These are phyloP conservation scores for Cruciata laevipes DNA, from an alignment of 257 asterid genomes.

Conservation along the genomic window DNA sequence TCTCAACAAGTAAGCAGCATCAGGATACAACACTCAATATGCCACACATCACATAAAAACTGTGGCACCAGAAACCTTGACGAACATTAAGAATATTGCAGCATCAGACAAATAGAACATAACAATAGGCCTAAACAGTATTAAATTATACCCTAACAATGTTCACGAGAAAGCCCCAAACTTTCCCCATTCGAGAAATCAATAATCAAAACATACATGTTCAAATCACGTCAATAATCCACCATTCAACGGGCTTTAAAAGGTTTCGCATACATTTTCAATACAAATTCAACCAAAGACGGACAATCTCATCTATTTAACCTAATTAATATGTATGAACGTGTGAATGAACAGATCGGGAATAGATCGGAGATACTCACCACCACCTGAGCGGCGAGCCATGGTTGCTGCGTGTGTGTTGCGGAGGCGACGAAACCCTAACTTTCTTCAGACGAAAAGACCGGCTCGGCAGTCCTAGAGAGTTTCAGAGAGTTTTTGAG, in stretches of 20 bases:
- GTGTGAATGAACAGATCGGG: background rate
- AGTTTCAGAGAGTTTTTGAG: background rate
- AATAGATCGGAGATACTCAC: slow-evolving; percentile 13
- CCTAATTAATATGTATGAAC: background rate
- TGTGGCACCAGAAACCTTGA: background rate
- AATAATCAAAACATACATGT: background rate
- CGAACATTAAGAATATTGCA: background rate
- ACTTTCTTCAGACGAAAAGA: background rate
- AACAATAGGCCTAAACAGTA: too few relatives aligned
- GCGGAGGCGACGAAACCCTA: slow-evolving; percentile 11
- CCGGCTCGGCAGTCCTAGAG: background rate
- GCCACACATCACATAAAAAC: too few relatives aligned
- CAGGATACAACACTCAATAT: background rate
- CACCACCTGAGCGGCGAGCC: slow-evolving; percentile 81
- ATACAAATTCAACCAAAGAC: background rate
- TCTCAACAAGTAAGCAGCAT: background rate
- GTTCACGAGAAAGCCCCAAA: background rate
- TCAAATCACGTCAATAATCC: background rate
- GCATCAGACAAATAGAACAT: background rate
- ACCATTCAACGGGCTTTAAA: background rate
- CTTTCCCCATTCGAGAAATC: background rate
- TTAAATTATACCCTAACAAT: background rate
- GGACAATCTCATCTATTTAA: background rate
- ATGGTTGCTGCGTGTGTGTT: slow-evolving; percentile 17
- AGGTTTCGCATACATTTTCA: background rate